Base-by-base conservation (phyloP, 108 stramenopile species). In the Cyclostephanos invisitatus region DNA sequence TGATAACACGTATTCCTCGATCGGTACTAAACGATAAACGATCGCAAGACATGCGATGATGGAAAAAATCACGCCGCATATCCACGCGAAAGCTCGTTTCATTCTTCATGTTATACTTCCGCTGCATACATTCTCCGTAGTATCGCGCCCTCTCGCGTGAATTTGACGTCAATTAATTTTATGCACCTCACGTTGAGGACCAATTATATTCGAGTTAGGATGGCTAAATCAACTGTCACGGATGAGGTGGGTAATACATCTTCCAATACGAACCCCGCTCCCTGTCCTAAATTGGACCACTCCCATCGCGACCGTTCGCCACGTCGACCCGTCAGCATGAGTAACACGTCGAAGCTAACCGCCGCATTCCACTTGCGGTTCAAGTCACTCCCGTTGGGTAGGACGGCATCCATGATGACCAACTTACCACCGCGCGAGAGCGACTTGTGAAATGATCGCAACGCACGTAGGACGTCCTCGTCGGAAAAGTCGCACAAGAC, bases 401-500 rank as follows among this genome's bases (percentile, higher is more conserved):
- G 53, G 27, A 67, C 70, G 38, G 77, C 70, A 67, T 78, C 77
- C 77, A 78, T 78, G 21, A 78, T 78, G 4, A 78, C 70, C 8
- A 78, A 64, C 38, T 71, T 78, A 53, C 70, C 77, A 32, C 64
- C 47, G n/a, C 54, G 1, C n/a, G 62, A 55, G 8, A 80, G 44
- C 24, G 51, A 68, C 47, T 70, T 27, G 18, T 64, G 74, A 50
- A 75, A 80, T 18, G 79, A 51, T 71, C 48, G 44, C 18, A 80
- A 55, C 10, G 75, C 75, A 27, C 28, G 48, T 18, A 80, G 35
- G 47, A 76, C 79, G 50, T 80, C 74, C 24, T 75, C 61, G 62
- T 80, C 79, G 7, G 79, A 71, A 56, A 75, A 80, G 20, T 80
- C 75, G 64, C 79, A 76, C 20, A 80, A 55, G 14, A 80, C 74